Percentiles rank a stretch among this genome's conserved stretches.
Conservation (phyloP, 139 green algal genomes). For the Penium margaritaceum region DNA sequence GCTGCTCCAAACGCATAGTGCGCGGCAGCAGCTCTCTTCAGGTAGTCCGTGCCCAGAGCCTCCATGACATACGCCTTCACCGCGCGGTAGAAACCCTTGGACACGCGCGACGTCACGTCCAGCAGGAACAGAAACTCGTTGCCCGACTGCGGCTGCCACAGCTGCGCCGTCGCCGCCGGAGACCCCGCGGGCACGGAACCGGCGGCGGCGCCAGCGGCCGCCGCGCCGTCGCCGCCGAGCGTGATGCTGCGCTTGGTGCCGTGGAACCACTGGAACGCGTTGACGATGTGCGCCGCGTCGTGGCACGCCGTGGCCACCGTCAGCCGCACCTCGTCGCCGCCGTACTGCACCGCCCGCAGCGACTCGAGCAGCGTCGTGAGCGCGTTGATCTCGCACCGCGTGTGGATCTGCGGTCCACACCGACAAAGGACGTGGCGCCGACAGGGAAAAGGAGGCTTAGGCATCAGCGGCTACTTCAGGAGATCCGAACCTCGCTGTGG, state of each 20-base stretch:
- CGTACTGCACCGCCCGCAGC: not conserved
- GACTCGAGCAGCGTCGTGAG: conserved; percentile 2
- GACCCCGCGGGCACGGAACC: no score
- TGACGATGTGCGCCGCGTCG: not conserved
- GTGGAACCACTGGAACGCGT: conserved; percentile 14
- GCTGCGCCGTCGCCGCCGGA: no score
- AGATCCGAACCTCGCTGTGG: no score
- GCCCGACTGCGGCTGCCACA: conserved; percentile 13
- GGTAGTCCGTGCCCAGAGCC: no score
- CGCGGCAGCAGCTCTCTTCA: no score
- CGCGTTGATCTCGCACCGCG: not conserved
- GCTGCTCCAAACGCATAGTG: no score
- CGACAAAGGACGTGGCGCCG: no score
- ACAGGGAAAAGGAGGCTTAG: no score
- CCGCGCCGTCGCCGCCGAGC: not conserved
- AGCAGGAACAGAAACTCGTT: conserved; percentile 14
- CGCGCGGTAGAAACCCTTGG: conserved; percentile 19
- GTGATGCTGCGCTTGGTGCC: conserved; percentile 12
- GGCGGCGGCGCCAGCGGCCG: not conserved
- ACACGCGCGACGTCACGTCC: conserved; percentile 3
- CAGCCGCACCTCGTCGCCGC: not conserved
- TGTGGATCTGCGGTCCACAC: no score
- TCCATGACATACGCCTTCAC: not conserved
- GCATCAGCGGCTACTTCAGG: no score
- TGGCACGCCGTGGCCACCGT: not conserved